A percentile compares a stretch with the other conserved stretches of the same genome.
Evolutionary conservation across 1,284 basidiomycete genomes (phyloP).

Genomic region (Naganishia sp.): DNA sequence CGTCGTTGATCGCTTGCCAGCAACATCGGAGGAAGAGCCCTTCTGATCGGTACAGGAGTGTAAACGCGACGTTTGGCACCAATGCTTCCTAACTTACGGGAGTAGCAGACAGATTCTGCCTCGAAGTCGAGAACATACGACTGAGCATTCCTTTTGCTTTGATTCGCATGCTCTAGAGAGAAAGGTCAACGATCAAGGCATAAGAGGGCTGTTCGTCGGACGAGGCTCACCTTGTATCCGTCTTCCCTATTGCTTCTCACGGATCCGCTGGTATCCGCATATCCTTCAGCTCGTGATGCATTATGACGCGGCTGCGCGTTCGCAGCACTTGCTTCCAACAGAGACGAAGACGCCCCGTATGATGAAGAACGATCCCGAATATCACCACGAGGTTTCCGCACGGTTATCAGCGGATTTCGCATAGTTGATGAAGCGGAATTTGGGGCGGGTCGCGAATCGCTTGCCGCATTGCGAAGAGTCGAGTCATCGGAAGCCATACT

Average conservation of each 20-base stretch:
- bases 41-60: neutral
- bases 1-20: too few relatives aligned
- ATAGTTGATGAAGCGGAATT: too few relatives aligned
- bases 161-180: constrained; percentile 42
- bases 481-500: too few relatives aligned
- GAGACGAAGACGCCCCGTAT: neutral
- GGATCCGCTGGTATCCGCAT: constrained; percentile 2
- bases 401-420: too few relatives aligned
- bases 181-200: neutral
- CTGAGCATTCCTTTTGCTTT: constrained; percentile 52
- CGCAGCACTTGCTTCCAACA: neutral
- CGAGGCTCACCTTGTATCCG: constrained; percentile 18
- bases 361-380: constrained; percentile 16
- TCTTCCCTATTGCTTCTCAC: constrained; percentile 15
- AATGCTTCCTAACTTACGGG: neutral
- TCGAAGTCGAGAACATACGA: constrained; percentile 43
- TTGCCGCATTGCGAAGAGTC: too few relatives aligned
- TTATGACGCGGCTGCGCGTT: neutral
- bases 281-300: neutral
- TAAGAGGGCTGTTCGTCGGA: neutral
- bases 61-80: too few relatives aligned
- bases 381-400: neutral
- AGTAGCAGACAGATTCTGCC: neutral
- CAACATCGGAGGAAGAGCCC: neutral
- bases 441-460: too few relatives aligned